phyloP scores from a whole-genome alignment of 176 grass and related monocot species.

The Themeda triandra region DNA sequence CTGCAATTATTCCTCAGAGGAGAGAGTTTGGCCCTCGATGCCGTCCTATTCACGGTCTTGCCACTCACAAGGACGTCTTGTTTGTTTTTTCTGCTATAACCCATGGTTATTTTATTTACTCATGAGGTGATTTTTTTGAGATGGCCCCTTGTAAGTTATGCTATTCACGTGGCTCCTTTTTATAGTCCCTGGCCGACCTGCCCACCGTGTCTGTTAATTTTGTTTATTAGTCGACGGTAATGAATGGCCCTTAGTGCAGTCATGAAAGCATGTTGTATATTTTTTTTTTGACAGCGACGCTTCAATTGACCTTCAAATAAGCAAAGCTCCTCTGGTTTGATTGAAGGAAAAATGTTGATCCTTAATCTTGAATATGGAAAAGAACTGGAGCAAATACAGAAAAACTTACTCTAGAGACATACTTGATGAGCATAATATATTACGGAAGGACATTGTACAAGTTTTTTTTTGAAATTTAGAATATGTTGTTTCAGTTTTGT shows the following conservation, averaged over 20 bases:
- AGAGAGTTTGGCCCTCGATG: slow-evolving; percentile 24
- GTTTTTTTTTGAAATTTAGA: too few species aligned
- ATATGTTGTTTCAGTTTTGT: neutral
- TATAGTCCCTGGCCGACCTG: neutral
- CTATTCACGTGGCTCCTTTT: neutral
- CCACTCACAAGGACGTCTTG: neutral
- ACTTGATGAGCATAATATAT: too few species aligned
- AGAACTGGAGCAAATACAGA: too few species aligned
- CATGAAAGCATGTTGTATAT: too few species aligned
- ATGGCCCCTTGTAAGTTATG: neutral
- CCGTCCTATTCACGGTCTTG: neutral
- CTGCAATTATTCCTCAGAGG: slow-evolving; percentile 24
- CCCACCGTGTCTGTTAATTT: neutral
- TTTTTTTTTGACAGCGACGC: too few species aligned
- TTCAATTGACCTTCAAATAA: too few species aligned
- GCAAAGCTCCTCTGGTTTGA: too few species aligned
- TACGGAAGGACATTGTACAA: too few species aligned
- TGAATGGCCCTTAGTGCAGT: too few species aligned
- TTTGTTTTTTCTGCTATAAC: neutral
- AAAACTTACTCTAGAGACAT: neutral
- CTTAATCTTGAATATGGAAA: too few species aligned
- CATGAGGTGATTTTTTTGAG: neutral
- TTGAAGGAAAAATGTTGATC: too few species aligned
- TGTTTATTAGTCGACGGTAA: neutral
- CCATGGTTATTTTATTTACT: neutral